Evolutionary conservation across 2,329 filamentous ascomycete genomes (phyloP).

Genomic region (Colletotrichum agaves): DNA sequence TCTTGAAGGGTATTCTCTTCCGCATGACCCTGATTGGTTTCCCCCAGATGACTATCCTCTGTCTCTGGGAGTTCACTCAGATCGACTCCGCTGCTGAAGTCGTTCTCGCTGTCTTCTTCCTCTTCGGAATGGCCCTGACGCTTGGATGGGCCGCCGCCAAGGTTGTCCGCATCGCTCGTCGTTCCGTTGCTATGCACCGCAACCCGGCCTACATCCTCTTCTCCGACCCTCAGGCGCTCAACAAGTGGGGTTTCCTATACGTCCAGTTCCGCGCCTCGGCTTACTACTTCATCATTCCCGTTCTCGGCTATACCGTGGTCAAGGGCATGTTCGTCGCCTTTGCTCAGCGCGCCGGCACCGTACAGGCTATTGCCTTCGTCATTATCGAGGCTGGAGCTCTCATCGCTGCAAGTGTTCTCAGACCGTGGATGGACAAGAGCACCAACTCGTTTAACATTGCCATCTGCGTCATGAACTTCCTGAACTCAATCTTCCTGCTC

Average conservation of each 20-base stretch:
- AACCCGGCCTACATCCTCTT: constrained; percentile 98
- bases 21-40: constrained; percentile 90
- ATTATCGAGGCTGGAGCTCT: constrained; percentile 84
- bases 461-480: constrained; percentile 88
- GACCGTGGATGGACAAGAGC: constrained; percentile 99
- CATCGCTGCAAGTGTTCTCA: constrained; percentile 80
- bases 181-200: constrained; percentile 90
- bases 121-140: constrained; percentile 81
- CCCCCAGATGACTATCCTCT: constrained; percentile 89
- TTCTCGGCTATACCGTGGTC: constrained; percentile 81
- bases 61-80: constrained; percentile 91
- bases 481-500: constrained; percentile 89
- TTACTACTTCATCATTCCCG: constrained; percentile 92
- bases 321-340: constrained; percentile 92
- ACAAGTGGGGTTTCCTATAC: constrained; percentile 99
- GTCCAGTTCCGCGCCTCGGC: constrained; percentile 95
- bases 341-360: constrained; percentile 74
- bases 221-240: constrained; percentile 91
- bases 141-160: constrained; percentile 90
- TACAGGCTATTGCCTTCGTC: constrained; percentile 84
- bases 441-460: constrained; percentile 97
- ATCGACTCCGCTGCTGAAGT: constrained; percentile 87
- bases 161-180: constrained; percentile 88
- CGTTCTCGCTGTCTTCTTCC: constrained; percentile 88
- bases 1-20: constrained; percentile 94